Conservation (phyloP, 129 eudicot genomes). For the Flaveria linearis region DNA sequence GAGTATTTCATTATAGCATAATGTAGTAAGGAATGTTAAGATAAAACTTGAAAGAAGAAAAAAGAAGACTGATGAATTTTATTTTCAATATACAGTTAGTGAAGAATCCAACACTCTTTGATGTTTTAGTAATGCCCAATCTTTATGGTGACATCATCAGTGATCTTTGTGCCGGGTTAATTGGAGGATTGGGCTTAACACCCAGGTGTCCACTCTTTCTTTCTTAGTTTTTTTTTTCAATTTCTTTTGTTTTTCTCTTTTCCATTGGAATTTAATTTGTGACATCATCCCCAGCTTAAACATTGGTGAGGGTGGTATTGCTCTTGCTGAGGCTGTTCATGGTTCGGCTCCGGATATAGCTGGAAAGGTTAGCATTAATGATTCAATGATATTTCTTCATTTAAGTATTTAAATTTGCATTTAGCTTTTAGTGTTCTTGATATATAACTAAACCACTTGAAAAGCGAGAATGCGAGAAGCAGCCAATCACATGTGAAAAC, state of each 20-base stretch:
- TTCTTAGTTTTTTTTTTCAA: not conserved
- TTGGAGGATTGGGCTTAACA: constrained; percentile 96
- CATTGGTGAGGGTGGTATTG: constrained; percentile 98
- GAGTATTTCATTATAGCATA: not conserved
- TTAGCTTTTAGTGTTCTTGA: not conserved
- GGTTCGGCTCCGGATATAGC: constrained; percentile 99
- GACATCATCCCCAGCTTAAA: constrained; percentile 52
- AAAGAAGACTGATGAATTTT: constrained; percentile 18
- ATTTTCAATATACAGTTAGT: constrained; percentile 61
- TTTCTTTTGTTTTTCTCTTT: constrained; percentile 13
- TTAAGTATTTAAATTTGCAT: not conserved
- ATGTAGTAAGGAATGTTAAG: not conserved
- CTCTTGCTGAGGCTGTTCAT: constrained; percentile 99
- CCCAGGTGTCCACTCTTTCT: constrained; percentile 60
- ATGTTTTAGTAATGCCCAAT: constrained; percentile 96
- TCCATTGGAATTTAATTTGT: not conserved
- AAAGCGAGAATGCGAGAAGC: not conserved
- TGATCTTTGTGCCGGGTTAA: constrained; percentile 97
- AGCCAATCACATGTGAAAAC: not conserved
- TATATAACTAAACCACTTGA: not conserved
- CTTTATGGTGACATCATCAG: constrained; percentile 97
- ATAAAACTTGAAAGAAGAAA: constrained; percentile 5
- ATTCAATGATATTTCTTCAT: not conserved
- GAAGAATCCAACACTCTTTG: constrained; percentile 97
- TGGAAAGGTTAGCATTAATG: constrained; percentile 71